Conservation (phyloP, 495 filamentous ascomycete species). For the Neurospora pannonica region DNA sequence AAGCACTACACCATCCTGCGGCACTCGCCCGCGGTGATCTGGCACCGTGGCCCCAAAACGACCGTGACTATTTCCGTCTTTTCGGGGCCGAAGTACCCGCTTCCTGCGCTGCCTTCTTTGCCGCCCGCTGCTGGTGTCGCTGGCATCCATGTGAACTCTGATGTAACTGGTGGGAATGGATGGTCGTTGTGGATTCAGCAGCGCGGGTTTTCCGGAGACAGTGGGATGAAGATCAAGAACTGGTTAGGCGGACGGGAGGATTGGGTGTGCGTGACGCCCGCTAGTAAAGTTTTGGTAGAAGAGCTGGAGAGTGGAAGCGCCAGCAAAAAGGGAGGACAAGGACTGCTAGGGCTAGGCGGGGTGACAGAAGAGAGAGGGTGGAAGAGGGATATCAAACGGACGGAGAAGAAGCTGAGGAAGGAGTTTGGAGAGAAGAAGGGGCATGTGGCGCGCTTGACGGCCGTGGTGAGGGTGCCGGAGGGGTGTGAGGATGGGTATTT, state of each 20-base stretch:
- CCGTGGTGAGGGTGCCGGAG: conserved; percentile 52
- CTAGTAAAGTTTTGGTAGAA: conserved; percentile 30
- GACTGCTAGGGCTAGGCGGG: background rate
- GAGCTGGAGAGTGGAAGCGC: conserved; percentile 37
- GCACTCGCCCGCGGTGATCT: conserved; percentile 52
- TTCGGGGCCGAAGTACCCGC: conserved; percentile 35
- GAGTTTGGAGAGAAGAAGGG: conserved; percentile 31
- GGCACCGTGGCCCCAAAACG: conserved; percentile 54
- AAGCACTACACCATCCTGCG: conserved; percentile 59
- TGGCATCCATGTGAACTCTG: background rate
- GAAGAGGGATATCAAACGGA: conserved; percentile 56
- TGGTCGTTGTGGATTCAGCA: conserved; percentile 57
- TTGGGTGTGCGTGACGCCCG: conserved; percentile 60
- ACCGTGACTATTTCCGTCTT: conserved; percentile 55
- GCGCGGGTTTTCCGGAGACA: conserved; percentile 58
- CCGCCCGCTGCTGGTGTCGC: background rate
- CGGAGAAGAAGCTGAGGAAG: conserved; percentile 38
- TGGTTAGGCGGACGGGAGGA: conserved; percentile 42
- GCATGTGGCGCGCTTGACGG: conserved; percentile 50
- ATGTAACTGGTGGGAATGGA: background rate
- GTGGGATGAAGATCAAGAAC: conserved; percentile 56
- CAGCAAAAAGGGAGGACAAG: background rate
- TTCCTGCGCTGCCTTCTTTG: conserved; percentile 34
- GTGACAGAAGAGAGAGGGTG: conserved; percentile 43
- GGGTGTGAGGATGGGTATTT: conserved; percentile 58